Percentiles rank a stretch among this genome's conserved stretches.
Conservation (phyloP, 1,284 basidiomycete genomes). For the Erythrobasidium hasegawianum region DNA sequence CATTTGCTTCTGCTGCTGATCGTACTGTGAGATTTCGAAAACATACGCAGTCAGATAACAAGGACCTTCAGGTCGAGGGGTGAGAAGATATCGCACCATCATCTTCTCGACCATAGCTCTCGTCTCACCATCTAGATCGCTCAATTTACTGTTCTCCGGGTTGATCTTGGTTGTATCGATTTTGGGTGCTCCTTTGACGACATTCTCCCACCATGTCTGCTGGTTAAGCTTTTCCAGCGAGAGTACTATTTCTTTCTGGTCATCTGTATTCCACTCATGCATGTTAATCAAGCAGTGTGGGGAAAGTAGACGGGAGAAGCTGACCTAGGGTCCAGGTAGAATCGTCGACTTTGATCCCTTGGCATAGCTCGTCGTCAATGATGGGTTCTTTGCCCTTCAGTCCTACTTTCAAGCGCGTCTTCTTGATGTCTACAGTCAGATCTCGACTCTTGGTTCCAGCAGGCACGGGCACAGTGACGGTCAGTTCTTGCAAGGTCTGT, state of each 20-base stretch:
- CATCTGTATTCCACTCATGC: no score
- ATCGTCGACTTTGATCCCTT: slow-evolving; percentile 90
- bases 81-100: slow-evolving; percentile 79
- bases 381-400: slow-evolving; percentile 82
- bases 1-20: slow-evolving; percentile 98
- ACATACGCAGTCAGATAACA: no score
- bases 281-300: no score
- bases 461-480: slow-evolving; percentile 76
- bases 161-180: slow-evolving; percentile 96
- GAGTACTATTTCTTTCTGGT: slow-evolving; percentile 66
- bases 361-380: slow-evolving; percentile 83
- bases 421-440: slow-evolving; percentile 69
- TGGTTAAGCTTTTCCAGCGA: slow-evolving; percentile 84
- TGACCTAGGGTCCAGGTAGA: slow-evolving; percentile 91
- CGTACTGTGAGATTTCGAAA: slow-evolving; percentile 64
- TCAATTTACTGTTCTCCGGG: slow-evolving; percentile 90
- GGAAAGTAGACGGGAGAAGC: no score
- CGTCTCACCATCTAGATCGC: slow-evolving; percentile 90
- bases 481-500: slow-evolving; percentile 83
- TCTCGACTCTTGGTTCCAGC: slow-evolving; percentile 78
- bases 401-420: slow-evolving; percentile 75
- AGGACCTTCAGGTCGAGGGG: no score
- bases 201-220: slow-evolving; percentile 96
- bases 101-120: slow-evolving; percentile 99
- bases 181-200: slow-evolving; percentile 90